Percentiles rank a stretch among this genome's conserved stretches.
Conservation (phyloP, 768 basidiomycete species). For the Mycena galopus region DNA sequence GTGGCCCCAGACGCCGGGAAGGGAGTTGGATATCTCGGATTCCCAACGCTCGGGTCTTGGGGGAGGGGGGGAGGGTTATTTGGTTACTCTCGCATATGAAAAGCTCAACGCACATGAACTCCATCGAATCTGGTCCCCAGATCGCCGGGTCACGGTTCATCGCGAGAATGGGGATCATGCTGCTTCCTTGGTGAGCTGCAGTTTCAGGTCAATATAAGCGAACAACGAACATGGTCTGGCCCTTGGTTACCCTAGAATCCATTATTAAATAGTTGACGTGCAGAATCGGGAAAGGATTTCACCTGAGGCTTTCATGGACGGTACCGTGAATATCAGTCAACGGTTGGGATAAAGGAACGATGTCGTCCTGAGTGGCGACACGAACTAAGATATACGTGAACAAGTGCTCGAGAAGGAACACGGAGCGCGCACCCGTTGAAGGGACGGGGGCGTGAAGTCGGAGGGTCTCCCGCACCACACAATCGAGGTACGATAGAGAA, state of each 20-base stretch:
- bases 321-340: conserved; percentile 51
- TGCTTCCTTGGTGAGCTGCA: conserved; percentile 6
- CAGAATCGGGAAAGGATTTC: conserved; percentile 34
- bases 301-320: conserved; percentile 48
- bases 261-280: conserved; percentile 48
- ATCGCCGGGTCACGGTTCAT: conserved; percentile 57
- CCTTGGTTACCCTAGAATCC: conserved; percentile 32
- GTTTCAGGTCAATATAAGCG: conserved; percentile 35
- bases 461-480: conserved; percentile 60
- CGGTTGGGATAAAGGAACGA: conserved; percentile 54
- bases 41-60: conserved; percentile 71
- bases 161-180: conserved; percentile 54
- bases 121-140: conserved; percentile 65
- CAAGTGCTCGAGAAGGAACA: background rate
- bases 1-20: conserved; percentile 64
- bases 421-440: conserved; percentile 29
- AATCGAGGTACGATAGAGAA: conserved; percentile 66
- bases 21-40: conserved; percentile 41
- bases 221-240: conserved; percentile 31
- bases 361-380: conserved; percentile 53
- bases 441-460: conserved; percentile 58
- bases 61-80: background rate
- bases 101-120: conserved; percentile 57
- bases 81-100: conserved; percentile 3
- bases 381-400: conserved; percentile 32